Evolutionary conservation across 768 basidiomycete species (phyloP).

Genomic region (Mycena belliarum): DNA sequence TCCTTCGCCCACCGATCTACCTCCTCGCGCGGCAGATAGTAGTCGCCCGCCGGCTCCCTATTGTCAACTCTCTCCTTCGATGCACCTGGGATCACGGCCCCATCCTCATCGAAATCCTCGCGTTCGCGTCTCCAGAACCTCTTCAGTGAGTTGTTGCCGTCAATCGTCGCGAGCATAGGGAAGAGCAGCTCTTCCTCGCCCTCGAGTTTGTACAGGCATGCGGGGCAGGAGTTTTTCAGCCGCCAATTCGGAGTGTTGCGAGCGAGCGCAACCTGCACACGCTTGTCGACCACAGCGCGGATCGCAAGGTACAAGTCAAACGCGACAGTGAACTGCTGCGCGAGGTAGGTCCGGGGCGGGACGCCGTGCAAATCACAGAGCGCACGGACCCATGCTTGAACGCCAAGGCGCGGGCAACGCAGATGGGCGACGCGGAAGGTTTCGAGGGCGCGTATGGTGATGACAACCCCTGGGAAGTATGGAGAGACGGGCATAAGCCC

Average conservation of each 20-base stretch:
- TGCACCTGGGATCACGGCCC: background rate
- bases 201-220: slow-evolving; percentile 37
- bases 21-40: background rate
- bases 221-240: slow-evolving; percentile 28
- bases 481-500: too few species aligned
- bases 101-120: too few species aligned
- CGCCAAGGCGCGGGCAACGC: slow-evolving; percentile 20
- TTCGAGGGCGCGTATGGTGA: too few species aligned
- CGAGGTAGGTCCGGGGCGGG: too few species aligned
- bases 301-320: too few species aligned
- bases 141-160: too few species aligned
- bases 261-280: background rate
- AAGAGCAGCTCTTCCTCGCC: slow-evolving; percentile 33
- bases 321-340: too few species aligned
- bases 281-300: too few species aligned
- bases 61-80: slow-evolving; percentile 1
- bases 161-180: too few species aligned
- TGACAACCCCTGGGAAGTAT: too few species aligned
- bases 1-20: slow-evolving; percentile 1
- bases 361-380: slow-evolving; percentile 23
- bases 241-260: background rate
- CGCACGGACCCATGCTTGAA: slow-evolving; percentile 23
- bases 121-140: too few species aligned
- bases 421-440: background rate
- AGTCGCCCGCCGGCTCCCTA: slow-evolving; percentile 10